phyloP scores from a whole-genome alignment of 768 basidiomycete species.

The Tulasnella sp. region DNA sequence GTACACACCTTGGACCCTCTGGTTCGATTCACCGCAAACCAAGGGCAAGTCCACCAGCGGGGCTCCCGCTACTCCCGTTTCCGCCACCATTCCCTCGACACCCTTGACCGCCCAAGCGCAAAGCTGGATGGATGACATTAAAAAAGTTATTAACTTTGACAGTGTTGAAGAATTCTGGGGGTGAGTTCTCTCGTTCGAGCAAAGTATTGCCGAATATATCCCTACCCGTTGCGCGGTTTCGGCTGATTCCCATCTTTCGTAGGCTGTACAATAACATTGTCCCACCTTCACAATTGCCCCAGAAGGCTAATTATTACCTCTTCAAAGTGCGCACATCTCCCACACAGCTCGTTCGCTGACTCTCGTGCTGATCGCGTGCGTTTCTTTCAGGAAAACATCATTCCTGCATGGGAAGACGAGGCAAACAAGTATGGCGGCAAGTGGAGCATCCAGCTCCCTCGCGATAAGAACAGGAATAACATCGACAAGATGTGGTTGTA shows the following conservation, averaged over 20 bases:
- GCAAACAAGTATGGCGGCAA: conserved; percentile 97
- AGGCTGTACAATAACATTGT: conserved; percentile 97
- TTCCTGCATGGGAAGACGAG: conserved; percentile 96
- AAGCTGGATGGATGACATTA: conserved; percentile 99
- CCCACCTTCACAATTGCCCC: conserved; percentile 85
- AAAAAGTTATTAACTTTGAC: conserved; percentile 91
- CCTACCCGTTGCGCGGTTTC: background rate
- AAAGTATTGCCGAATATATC: background rate
- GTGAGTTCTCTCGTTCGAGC: conserved; percentile 45
- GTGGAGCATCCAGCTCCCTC: conserved; percentile 96
- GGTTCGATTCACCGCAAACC: conserved; percentile 93
- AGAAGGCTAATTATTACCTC: conserved; percentile 98
- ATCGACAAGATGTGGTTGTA: conserved; percentile 99
- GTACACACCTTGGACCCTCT: conserved; percentile 92
- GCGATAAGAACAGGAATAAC: conserved; percentile 79
- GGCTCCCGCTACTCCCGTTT: conserved; percentile 49
- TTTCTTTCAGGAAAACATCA: conserved; percentile 74
- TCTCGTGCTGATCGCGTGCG: conserved; percentile 28
- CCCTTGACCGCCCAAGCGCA: conserved; percentile 51
- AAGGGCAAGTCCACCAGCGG: conserved; percentile 65
- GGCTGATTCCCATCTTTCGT: conserved; percentile 30
- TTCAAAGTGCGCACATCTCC: conserved; percentile 69
- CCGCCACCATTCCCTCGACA: conserved; percentile 49
- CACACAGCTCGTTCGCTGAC: conserved; percentile 31
- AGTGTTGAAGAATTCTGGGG: conserved; percentile 99